Evolutionary conservation across 805 yeast genomes (phyloP).

Genomic region (Wickerhamiella domercqiae): DNA sequence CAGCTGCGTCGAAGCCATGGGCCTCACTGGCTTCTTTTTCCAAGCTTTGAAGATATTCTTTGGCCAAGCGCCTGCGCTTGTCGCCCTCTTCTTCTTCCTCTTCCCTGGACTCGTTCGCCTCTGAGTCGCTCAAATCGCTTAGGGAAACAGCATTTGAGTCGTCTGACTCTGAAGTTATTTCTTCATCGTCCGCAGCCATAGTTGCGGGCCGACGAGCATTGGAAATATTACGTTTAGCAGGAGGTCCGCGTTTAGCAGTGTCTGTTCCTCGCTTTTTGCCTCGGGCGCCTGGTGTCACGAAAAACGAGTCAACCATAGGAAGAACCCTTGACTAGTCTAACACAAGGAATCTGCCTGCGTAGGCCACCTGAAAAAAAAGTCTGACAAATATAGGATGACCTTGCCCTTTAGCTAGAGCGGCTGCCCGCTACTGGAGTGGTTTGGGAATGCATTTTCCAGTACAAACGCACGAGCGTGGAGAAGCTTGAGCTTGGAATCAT

Average conservation of each 20-base stretch:
- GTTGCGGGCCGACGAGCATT: too few relatives aligned
- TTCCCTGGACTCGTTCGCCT: conserved; percentile 43
- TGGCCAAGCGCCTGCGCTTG: conserved; percentile 84
- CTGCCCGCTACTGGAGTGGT: too few relatives aligned
- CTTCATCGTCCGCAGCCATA: conserved; percentile 11
- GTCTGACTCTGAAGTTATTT: conserved; percentile 13
- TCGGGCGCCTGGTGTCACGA: conserved; percentile 11
- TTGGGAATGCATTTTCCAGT: background rate
- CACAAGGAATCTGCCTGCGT: too few relatives aligned
- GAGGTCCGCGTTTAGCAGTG: conserved; percentile 1
- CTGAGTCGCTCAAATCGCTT: conserved; percentile 62
- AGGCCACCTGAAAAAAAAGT: too few relatives aligned
- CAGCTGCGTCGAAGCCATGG: conserved; percentile 69
- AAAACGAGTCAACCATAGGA: conserved; percentile 14
- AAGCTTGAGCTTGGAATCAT: background rate
- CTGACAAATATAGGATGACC: conserved; percentile 1
- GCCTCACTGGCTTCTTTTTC: conserved; percentile 33
- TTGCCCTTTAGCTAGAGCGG: background rate
- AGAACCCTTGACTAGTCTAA: too few relatives aligned
- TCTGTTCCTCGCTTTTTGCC: conserved; percentile 6
- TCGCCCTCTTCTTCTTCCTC: conserved; percentile 85
- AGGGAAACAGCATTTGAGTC: conserved; percentile 45
- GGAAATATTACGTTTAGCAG: background rate
- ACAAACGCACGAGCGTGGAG: background rate
- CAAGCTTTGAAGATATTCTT: conserved; percentile 73